A percentile compares a stretch with the other conserved stretches of the same genome.
Conservation (phyloP, 2,329 filamentous ascomycete genomes). For the Aphanoascus verrucosus region DNA sequence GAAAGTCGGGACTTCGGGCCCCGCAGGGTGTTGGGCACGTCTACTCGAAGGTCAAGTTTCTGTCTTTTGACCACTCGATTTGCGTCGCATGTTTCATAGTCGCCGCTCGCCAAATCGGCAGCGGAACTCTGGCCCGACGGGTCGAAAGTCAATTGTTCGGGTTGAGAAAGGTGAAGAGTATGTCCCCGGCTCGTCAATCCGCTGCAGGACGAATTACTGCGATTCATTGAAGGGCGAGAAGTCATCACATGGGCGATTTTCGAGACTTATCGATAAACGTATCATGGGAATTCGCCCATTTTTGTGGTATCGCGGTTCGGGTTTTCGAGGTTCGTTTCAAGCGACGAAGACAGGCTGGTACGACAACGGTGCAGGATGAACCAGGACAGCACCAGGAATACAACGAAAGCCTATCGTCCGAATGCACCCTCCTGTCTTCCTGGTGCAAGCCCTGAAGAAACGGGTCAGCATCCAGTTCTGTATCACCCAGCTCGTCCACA, state of each 20-base stretch:
- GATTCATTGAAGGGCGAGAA: conserved; percentile 5
- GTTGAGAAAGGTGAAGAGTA: not conserved
- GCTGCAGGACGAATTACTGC: conserved; percentile 1
- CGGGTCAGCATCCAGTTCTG: conserved; percentile 3
- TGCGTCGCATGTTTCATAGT: conserved; percentile 25
- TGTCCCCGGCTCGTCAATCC: conserved; percentile 5
- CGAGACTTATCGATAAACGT: not conserved
- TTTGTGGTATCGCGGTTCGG: not conserved
- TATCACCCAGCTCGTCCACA: not conserved
- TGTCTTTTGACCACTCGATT: conserved; percentile 30
- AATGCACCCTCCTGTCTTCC: not conserved
- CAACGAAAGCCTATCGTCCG: not conserved
- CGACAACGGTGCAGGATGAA: not conserved
- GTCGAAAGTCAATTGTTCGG: not conserved
- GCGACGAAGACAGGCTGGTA: not conserved
- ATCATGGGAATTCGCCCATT: not conserved
- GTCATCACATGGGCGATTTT: not conserved
- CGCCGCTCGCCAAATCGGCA: conserved; percentile 29
- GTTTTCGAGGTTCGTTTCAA: not conserved
- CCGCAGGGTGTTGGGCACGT: conserved; percentile 15
- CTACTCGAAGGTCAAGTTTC: conserved; percentile 24
- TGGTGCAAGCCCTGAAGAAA: not conserved
- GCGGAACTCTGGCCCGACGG: conserved; percentile 21
- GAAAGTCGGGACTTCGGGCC: conserved; percentile 10
- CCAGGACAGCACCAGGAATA: not conserved